phyloP scores from a whole-genome alignment of 805 yeast species.

The Zygoascus biomembranicola region DNA sequence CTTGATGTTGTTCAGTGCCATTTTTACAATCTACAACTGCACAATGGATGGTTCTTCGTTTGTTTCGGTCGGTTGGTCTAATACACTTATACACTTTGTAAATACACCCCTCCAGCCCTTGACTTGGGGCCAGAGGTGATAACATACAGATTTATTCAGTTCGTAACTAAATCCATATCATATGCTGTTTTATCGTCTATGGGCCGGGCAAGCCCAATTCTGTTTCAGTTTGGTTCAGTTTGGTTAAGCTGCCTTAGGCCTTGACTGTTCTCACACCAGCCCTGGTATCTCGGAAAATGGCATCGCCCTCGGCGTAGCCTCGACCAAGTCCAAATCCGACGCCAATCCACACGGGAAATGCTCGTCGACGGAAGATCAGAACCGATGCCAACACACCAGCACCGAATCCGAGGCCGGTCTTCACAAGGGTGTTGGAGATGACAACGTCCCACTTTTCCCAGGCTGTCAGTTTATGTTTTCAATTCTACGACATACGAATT shows the following conservation, averaged over 20 bases:
- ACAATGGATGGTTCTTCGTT: too few relatives aligned
- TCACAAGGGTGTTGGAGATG: conserved; percentile 85
- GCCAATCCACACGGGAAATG: conserved; percentile 98
- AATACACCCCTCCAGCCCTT: too few relatives aligned
- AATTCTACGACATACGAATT: not conserved
- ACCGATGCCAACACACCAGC: conserved; percentile 93
- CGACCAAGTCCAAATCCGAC: conserved; percentile 96
- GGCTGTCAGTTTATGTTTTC: not conserved
- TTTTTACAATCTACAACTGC: too few relatives aligned
- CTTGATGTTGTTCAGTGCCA: too few relatives aligned
- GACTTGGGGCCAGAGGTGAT: too few relatives aligned
- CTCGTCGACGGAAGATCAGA: conserved; percentile 81
- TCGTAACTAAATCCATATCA: not conserved
- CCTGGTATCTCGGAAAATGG: conserved; percentile 60
- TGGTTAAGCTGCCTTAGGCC: too few relatives aligned
- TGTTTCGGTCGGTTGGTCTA: too few relatives aligned
- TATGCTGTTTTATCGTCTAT: not conserved
- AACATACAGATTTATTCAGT: not conserved
- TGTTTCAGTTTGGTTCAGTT: not conserved
- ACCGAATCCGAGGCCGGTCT: conserved; percentile 94
- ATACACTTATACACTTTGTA: too few relatives aligned
- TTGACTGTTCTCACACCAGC: conserved; percentile 28
- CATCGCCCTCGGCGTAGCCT: conserved; percentile 97
- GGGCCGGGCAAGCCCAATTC: not conserved
- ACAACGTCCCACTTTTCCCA: conserved; percentile 81